phyloP scores from a whole-genome alignment of 1,139 yeast species.

The Debaryomycetaceae sp. region DNA sequence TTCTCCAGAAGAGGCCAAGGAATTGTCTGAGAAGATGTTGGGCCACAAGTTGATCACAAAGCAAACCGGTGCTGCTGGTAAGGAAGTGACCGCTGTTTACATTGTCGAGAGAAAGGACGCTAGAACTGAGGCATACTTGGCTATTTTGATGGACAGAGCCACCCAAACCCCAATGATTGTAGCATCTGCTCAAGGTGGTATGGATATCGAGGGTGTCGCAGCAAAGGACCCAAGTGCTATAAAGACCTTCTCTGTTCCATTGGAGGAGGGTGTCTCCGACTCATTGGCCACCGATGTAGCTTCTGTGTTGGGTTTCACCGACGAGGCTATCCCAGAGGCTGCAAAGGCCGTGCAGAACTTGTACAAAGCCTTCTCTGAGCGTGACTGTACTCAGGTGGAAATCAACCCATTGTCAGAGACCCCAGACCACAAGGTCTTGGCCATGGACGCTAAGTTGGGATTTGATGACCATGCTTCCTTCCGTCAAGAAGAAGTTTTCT shows the following conservation, averaged over 20 bases:
- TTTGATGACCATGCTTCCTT: conserved; percentile 95
- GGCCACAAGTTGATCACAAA: conserved; percentile 92
- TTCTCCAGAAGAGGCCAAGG: conserved; percentile 82
- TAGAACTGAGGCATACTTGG: conserved; percentile 90
- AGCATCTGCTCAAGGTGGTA: conserved; percentile 98
- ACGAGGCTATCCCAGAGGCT: conserved; percentile 78
- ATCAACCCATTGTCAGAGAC: conserved; percentile 98
- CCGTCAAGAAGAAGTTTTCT: conserved; percentile 92
- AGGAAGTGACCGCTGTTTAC: conserved; percentile 94
- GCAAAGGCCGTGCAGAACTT: conserved; percentile 83
- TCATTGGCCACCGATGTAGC: conserved; percentile 76
- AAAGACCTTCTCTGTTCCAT: conserved; percentile 79
- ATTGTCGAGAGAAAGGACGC: conserved; percentile 94
- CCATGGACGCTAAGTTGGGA: conserved; percentile 99
- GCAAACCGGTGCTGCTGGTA: conserved; percentile 97
- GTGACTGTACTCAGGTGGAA: conserved; percentile 97
- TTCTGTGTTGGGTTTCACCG: conserved; percentile 73
- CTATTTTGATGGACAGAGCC: conserved; percentile 92
- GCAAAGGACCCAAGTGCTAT: conserved; percentile 88
- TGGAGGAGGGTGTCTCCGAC: conserved; percentile 78
- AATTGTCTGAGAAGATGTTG: conserved; percentile 85
- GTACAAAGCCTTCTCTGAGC: conserved; percentile 83
- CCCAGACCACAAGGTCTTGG: conserved; percentile 82
- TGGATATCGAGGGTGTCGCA: conserved; percentile 99
- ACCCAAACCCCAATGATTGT: conserved; percentile 89